Evolutionary conservation across 768 basidiomycete species (phyloP).

Genomic region (Pleurotus djamor): DNA sequence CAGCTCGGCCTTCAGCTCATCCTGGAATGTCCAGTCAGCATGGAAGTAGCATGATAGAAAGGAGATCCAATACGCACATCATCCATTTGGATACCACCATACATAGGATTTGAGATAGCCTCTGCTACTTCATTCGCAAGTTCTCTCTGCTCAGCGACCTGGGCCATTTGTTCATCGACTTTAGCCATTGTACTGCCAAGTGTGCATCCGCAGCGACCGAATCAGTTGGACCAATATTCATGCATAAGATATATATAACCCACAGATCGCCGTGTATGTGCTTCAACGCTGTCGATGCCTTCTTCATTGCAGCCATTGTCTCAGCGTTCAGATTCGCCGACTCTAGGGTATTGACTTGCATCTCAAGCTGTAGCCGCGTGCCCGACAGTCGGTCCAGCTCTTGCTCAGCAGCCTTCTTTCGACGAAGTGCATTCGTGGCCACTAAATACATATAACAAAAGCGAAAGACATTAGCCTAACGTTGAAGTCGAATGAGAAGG

Average conservation of each 20-base stretch:
- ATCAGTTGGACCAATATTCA: neutral
- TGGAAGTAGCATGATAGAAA: slow-evolving; percentile 4
- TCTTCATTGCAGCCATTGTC: slow-evolving; percentile 98
- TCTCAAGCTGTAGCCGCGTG: slow-evolving; percentile 88
- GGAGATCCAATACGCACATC: slow-evolving; percentile 49
- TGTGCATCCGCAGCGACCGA: neutral
- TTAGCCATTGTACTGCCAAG: slow-evolving; percentile 71
- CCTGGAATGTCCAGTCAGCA: slow-evolving; percentile 38
- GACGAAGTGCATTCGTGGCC: slow-evolving; percentile 85
- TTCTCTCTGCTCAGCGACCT: slow-evolving; percentile 87
- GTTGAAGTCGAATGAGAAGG: neutral
- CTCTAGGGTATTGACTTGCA: slow-evolving; percentile 96
- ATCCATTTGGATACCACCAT: slow-evolving; percentile 57
- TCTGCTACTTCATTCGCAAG: slow-evolving; percentile 92
- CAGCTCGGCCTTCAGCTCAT: slow-evolving; percentile 75
- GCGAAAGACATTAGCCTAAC: neutral
- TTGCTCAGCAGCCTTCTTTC: slow-evolving; percentile 88
- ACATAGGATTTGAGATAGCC: slow-evolving; percentile 73
- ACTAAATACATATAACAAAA: slow-evolving; percentile 40
- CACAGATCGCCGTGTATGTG: slow-evolving; percentile 89
- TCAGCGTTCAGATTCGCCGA: slow-evolving; percentile 97
- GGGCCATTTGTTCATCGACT: slow-evolving; percentile 87
- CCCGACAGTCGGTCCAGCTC: slow-evolving; percentile 87
- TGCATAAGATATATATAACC: slow-evolving; percentile 29
- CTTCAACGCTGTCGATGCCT: slow-evolving; percentile 85